These are phyloP conservation scores for Lactarius psammicola DNA, from an alignment of 768 basidiomycete species.

Conservation along the genomic window DNA sequence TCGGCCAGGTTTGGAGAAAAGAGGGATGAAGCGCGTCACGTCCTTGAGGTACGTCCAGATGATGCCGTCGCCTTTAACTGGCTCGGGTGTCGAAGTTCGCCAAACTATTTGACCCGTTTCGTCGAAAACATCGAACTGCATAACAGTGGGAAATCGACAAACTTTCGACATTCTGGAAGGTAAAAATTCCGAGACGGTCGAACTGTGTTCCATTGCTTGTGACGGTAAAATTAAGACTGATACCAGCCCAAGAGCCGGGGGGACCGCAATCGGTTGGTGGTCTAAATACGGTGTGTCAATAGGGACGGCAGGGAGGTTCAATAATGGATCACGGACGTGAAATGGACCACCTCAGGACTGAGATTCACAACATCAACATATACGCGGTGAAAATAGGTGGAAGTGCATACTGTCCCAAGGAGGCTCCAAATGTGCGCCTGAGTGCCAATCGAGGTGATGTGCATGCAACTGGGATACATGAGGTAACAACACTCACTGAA, in stretches of 20 bases:
- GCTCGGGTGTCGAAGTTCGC: slow-evolving; percentile 81
- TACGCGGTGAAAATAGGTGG: background rate
- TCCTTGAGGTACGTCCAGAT: slow-evolving; percentile 80
- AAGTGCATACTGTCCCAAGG: slow-evolving; percentile 58
- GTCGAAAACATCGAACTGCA: background rate
- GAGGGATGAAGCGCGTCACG: slow-evolving; percentile 66
- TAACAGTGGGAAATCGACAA: slow-evolving; percentile 30
- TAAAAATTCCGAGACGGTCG: slow-evolving; percentile 69
- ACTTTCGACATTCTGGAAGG: slow-evolving; percentile 79
- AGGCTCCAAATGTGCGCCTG: slow-evolving; percentile 71
- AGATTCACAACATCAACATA: background rate
- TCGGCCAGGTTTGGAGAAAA: slow-evolving; percentile 64
- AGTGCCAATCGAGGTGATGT: background rate
- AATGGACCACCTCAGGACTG: slow-evolving; percentile 61
- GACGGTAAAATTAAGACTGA: slow-evolving; percentile 75
- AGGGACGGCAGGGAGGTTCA: background rate
- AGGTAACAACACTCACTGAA: slow-evolving; percentile 48
- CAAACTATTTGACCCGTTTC: slow-evolving; percentile 47
- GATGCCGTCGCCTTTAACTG: slow-evolving; percentile 56
- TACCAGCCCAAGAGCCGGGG: slow-evolving; percentile 69
- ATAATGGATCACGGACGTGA: slow-evolving; percentile 43
- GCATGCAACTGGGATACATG: slow-evolving; percentile 9
- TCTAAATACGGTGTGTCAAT: slow-evolving; percentile 36
- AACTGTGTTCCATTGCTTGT: slow-evolving; percentile 77
- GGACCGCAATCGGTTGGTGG: slow-evolving; percentile 72